Evolutionary conservation across 805 yeast species (phyloP).

Genomic region (Kluyveromyces dobzhanskii): DNA sequence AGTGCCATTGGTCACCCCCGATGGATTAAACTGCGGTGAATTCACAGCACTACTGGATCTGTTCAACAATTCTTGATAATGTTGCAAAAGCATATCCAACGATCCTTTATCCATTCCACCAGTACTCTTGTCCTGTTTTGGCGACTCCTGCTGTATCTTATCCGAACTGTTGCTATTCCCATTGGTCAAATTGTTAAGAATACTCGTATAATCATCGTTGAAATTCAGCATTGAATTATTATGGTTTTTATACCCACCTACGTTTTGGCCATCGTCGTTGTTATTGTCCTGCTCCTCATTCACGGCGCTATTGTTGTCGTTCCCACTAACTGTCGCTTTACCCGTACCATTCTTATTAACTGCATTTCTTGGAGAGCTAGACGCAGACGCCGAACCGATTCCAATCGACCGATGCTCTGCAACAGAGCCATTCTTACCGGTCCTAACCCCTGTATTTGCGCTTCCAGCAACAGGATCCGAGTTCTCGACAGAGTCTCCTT

Average conservation of each 20-base stretch:
- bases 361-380: too few species aligned
- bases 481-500: not conserved
- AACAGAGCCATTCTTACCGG: too few species aligned
- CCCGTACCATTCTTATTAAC: too few species aligned
- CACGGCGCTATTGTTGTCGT: too few species aligned
- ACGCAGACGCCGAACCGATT: too few species aligned
- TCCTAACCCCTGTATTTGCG: too few species aligned
- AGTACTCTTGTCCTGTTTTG: constrained; percentile 1
- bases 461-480: not conserved
- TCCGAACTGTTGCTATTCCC: constrained; percentile 6
- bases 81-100: constrained; percentile 22
- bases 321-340: too few species aligned
- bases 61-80: constrained; percentile 22
- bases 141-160: constrained; percentile 3
- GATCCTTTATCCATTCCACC: constrained; percentile 15
- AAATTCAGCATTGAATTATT: constrained; percentile 18
- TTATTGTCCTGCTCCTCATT: not conserved
- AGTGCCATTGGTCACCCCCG: not conserved
- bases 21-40: constrained; percentile 2
- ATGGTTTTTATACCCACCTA: not conserved
- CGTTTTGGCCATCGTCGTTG: not conserved
- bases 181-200: constrained; percentile 19
- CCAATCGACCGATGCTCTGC: too few species aligned
- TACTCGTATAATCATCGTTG: constrained; percentile 21
- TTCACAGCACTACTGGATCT: constrained; percentile 8